Evolutionary conservation across 306 rosid genomes (phyloP).

Genomic region (Cicer cuneatum): DNA sequence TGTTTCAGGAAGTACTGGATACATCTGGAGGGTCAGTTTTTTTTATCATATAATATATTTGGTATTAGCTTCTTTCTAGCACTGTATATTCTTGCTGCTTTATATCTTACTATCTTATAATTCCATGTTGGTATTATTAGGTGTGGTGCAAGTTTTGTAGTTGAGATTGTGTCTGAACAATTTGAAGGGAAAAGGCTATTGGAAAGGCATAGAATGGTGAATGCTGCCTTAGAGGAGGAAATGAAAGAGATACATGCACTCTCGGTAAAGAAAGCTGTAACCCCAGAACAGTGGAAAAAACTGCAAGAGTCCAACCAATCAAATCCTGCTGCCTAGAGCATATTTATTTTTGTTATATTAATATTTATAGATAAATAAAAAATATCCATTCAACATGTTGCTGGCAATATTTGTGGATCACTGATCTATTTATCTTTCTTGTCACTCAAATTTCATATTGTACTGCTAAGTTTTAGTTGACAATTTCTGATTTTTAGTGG

Average conservation of each 20-base stretch:
- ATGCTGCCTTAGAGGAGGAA: slow-evolving; percentile 78
- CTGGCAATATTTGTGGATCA: slow-evolving; percentile 29
- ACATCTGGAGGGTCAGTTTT: slow-evolving; percentile 90
- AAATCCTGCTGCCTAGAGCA: slow-evolving; percentile 56
- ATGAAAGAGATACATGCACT: slow-evolving; percentile 95
- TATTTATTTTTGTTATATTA: slow-evolving; percentile 11
- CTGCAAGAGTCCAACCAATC: slow-evolving; percentile 68
- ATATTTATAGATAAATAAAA: slow-evolving; percentile 38
- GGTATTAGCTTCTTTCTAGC: slow-evolving; percentile 2
- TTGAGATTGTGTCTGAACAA: slow-evolving; percentile 80
- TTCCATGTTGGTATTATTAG: slow-evolving; percentile 47
- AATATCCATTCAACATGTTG: slow-evolving; percentile 19
- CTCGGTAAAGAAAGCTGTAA: slow-evolving; percentile 82
- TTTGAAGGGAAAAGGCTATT: slow-evolving; percentile 89
- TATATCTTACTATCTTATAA: background rate
- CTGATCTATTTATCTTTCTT: background rate
- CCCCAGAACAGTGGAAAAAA: slow-evolving; percentile 95
- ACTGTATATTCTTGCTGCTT: background rate
- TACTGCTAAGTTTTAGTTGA: slow-evolving; percentile 31
- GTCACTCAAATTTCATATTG: background rate
- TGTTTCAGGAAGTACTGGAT: slow-evolving; percentile 89
- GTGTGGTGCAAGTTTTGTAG: slow-evolving; percentile 80
- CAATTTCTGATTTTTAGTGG: background rate
- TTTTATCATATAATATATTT: background rate
- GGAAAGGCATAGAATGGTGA: slow-evolving; percentile 92